Conservation (phyloP, 1,284 basidiomycete genomes). For the Meripilus lineatus region DNA sequence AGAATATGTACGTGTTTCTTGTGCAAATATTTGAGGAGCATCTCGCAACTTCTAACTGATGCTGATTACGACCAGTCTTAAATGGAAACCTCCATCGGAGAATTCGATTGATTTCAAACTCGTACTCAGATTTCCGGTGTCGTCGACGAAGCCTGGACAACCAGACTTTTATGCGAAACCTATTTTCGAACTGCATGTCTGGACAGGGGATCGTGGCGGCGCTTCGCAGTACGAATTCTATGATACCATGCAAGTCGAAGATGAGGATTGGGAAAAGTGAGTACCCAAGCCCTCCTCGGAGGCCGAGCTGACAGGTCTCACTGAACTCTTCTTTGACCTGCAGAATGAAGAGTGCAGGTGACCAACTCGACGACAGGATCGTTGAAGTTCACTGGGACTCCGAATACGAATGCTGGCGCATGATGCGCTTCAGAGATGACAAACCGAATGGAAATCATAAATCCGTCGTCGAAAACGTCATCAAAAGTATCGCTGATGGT, state of each 20-base stretch:
- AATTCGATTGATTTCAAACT: conserved; percentile 99
- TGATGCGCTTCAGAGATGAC: conserved; percentile 90
- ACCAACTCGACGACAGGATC: conserved; percentile 91
- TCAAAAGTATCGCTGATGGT: conserved; percentile 85
- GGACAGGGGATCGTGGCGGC: conserved; percentile 63
- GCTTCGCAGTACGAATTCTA: conserved; percentile 73
- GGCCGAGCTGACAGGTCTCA: neutral
- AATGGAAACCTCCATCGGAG: conserved; percentile 99
- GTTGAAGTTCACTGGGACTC: conserved; percentile 93
- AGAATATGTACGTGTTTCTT: conserved; percentile 70
- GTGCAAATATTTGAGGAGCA: neutral
- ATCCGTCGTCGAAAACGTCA: conserved; percentile 78
- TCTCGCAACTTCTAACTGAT: conserved; percentile 3
- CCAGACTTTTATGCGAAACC: conserved; percentile 88
- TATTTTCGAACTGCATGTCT: conserved; percentile 78
- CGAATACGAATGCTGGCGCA: conserved; percentile 65
- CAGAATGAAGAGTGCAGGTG: conserved; percentile 81
- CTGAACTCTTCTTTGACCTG: conserved; percentile 1
- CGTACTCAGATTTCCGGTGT: conserved; percentile 85
- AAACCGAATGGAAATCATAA: conserved; percentile 88
- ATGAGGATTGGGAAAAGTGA: conserved; percentile 91
- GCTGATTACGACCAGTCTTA: conserved; percentile 55
- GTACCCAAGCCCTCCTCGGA: conserved; percentile 23
- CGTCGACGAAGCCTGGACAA: conserved; percentile 41
- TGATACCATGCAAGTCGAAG: conserved; percentile 83